Evolutionary conservation across 73 alveolate species (phyloP).

Genomic region (Paramecium sexaurelia): DNA sequence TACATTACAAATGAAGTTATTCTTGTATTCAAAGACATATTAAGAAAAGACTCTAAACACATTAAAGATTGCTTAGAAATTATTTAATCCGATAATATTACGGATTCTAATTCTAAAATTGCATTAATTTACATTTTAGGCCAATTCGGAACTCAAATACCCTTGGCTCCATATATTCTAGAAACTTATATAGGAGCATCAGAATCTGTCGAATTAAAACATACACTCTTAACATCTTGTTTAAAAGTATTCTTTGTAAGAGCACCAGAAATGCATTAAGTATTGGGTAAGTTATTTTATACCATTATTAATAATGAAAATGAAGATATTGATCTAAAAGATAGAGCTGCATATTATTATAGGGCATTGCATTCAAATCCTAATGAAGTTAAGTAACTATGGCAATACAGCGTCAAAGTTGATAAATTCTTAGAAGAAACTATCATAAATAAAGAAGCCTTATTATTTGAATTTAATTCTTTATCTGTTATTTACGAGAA

Average conservation of each 20-base stretch:
- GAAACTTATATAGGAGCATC: conserved; percentile 31
- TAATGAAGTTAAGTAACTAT: conserved; percentile 33
- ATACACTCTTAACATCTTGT: conserved; percentile 52
- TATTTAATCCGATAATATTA: conserved; percentile 39
- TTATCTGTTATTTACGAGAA: conserved; percentile 59
- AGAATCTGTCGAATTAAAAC: conserved; percentile 60
- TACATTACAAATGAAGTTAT: conserved; percentile 82
- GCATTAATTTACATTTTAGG: conserved; percentile 67
- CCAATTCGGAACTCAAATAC: conserved; percentile 45
- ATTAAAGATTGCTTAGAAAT: conserved; percentile 59
- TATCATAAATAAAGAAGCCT: conserved; percentile 48
- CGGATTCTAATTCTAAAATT: conserved; percentile 63
- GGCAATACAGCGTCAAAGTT: conserved; percentile 41
- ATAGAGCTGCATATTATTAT: conserved; percentile 66
- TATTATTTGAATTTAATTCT: conserved; percentile 62
- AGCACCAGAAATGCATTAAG: conserved; percentile 61
- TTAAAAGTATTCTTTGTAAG: conserved; percentile 55
- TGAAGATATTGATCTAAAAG: conserved; percentile 66
- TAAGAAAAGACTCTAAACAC: conserved; percentile 60
- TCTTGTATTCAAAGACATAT: conserved; percentile 70
- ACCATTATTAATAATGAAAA: conserved; percentile 36
- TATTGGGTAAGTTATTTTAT: conserved; percentile 48
- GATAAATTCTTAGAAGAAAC: conserved; percentile 65
- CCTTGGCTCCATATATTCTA: conserved; percentile 60
- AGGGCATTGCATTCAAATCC: conserved; percentile 60